phyloP scores from a whole-genome alignment of 306 rosid species.

The Crotalaria pallida region DNA sequence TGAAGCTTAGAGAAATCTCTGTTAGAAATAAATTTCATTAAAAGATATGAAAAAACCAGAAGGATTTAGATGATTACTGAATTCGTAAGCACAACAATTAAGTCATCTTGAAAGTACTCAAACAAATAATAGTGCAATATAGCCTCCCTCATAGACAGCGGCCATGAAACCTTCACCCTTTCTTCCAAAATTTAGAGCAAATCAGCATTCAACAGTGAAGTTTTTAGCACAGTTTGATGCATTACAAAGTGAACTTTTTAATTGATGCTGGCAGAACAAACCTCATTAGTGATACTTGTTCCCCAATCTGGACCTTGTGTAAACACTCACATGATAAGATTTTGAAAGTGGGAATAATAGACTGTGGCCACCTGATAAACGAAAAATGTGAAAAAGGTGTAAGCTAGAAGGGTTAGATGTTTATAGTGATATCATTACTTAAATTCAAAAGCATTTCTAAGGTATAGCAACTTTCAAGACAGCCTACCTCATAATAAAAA shows the following conservation, averaged over 20 bases:
- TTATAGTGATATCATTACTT: background rate
- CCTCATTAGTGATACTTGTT: slow-evolving; percentile 81
- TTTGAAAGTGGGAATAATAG: slow-evolving; percentile 62
- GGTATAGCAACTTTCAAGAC: background rate
- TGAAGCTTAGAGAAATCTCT: slow-evolving; percentile 10
- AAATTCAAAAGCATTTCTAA: slow-evolving; percentile 3
- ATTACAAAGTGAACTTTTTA: background rate
- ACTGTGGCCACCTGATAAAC: slow-evolving; percentile 82
- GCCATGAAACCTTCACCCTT: slow-evolving; percentile 91
- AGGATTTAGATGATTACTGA: slow-evolving; percentile 37
- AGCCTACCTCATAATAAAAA: background rate
- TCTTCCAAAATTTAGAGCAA: slow-evolving; percentile 57
- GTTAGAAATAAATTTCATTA: background rate
- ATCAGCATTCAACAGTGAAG: slow-evolving; percentile 30
- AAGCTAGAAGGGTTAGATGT: background rate
- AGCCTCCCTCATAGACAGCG: slow-evolving; percentile 73
- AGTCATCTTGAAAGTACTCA: slow-evolving; percentile 74
- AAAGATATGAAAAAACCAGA: background rate
- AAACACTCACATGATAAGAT: slow-evolving; percentile 50
- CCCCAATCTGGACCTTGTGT: slow-evolving; percentile 48
- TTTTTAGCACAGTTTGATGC: background rate
- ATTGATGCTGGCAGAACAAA: slow-evolving; percentile 29
- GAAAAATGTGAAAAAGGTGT: slow-evolving; percentile 1
- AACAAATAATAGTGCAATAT: slow-evolving; percentile 63
- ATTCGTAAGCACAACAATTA: slow-evolving; percentile 64